Conservation (phyloP, 805 yeast genomes). For the Wickerhamiella australiensis region DNA sequence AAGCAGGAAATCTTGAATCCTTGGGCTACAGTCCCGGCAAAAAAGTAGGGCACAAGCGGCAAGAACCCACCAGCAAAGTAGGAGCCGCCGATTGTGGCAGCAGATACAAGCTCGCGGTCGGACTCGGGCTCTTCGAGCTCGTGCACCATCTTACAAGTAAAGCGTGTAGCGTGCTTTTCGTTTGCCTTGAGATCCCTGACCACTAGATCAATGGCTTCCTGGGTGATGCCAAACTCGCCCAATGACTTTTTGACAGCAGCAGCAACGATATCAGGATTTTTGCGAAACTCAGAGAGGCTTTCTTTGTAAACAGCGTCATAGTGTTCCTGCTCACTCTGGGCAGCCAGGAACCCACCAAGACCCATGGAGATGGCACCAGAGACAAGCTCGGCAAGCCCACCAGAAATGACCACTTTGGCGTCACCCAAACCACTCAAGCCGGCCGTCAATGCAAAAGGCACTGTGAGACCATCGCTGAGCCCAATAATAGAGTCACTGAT, state of each 20-base stretch:
- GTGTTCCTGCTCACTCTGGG: constrained; percentile 55
- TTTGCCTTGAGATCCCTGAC: constrained; percentile 5
- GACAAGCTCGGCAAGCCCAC: constrained; percentile 94
- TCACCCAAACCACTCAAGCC: constrained; percentile 86
- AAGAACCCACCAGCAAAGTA: constrained; percentile 82
- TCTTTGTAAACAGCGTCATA: constrained; percentile 15
- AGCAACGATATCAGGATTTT: constrained; percentile 1
- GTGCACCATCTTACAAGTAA: constrained; percentile 70
- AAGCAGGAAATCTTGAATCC: constrained; percentile 63
- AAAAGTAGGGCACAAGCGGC: constrained; percentile 80
- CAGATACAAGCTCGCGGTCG: constrained; percentile 72
- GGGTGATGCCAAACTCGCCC: constrained; percentile 7
- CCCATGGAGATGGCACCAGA: constrained; percentile 98
- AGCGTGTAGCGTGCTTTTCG: constrained; percentile 57
- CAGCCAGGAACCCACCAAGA: constrained; percentile 89
- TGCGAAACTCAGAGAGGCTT: not conserved
- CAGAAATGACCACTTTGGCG: constrained; percentile 80
- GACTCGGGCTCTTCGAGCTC: constrained; percentile 90
- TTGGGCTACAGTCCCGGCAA: constrained; percentile 55
- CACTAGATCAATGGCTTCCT: constrained; percentile 5
- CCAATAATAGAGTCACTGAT: constrained; percentile 91
- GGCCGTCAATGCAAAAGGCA: constrained; percentile 94
- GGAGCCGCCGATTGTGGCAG: constrained; percentile 73
- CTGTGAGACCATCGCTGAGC: constrained; percentile 86
- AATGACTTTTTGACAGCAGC: constrained; percentile 2